Base-by-base conservation (phyloP, 441 rosid species). In the Populus hybrid region DNA sequence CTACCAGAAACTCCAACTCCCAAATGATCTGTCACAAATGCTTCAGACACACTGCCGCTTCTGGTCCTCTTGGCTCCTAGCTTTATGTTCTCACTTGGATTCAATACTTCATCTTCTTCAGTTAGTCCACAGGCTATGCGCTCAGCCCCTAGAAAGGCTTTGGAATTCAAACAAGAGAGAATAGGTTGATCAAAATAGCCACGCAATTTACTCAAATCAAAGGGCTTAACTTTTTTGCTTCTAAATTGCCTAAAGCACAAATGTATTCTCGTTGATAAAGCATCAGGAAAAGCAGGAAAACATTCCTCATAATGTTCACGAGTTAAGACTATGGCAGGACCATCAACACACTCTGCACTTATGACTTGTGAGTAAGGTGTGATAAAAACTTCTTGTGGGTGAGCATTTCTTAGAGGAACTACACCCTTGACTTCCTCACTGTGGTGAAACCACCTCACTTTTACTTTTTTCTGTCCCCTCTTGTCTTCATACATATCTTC, bases 401-500 rank as follows among this genome's bases (percentile, higher is more conserved):
- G 93, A 74, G 92, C 86, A 81, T 90, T 91, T 84, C 91, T 88
- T 42, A 92, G 81, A 82, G 93, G 86, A 82, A 87, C 80, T 40
- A 84, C 84, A 66, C 97, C 94, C 86, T 90, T 95, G 70, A 95
- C 97, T 90, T 94, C 99, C 78, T 90, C 91, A 72, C 88, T 88
- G 83, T 86, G 88, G 87, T 95, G 98, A 87, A 95, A 92, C 99
- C 99, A 95, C 89, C 99, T 90, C 66, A 93, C 97, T 88, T 89
- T 95, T 75, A 95, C 97, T 82, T 95, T 95, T 84, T 91, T 95
- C 74, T 85, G 93, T 76, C 99, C 97, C 81, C 93, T 90, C 84
- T 89, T 94, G 88, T 95, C 97, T 85, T 94, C 98, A 40, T 95
- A 95, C 97, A 95, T 95, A 83, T 95, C 99, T 88, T 95, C 98